Base-by-base conservation (phyloP, 768 basidiomycete genomes). In the Pholiota microspora region DNA sequence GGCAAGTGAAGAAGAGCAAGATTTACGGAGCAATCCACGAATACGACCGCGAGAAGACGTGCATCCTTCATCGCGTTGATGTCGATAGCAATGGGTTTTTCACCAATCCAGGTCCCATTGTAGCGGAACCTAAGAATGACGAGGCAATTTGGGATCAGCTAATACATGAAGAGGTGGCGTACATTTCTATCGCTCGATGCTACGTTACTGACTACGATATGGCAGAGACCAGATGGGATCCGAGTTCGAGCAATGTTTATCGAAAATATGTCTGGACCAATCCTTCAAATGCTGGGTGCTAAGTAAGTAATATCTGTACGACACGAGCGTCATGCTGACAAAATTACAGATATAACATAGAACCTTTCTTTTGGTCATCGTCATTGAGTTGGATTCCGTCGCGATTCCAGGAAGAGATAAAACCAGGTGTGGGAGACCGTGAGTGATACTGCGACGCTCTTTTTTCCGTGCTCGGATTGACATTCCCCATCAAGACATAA, bases 341-440 rank as follows among this genome's bases (percentile, higher is more conserved):
- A 54, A 35, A 23, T 74, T 18, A 1, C 21, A 80, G 83, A 63
- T 83, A 77, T 59, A 73, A 76, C 35, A 77, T 86, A 42, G 85
- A 86, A 58, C 85, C 85, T 0, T 86, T 85, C 64, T 86, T 83
- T 67, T 86, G 82, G 64, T 84, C 83, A 0, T 85, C 84, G 0
- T 82, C 82, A 18, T 59, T 84, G 3, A 84, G 82, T 55, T 85
- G 83, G 84, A 88, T 87, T 56, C 85, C 85, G 1, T 82, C 83
- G 1, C 78, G 84, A 51, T 88, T 82, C 51, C 81, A 84, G 59
- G 84, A 85, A 58, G 79, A 75, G 45, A 55, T 75, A 0, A 29
- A 65, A 10, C 62, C 63, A 10, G 66, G 69, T 12, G 40, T 69
- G 46, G 77, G 81, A 59, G 84, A 86, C 67, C 84, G 83, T 85